phyloP scores from a whole-genome alignment of 345 rosid species.

The Isatis tinctoria region DNA sequence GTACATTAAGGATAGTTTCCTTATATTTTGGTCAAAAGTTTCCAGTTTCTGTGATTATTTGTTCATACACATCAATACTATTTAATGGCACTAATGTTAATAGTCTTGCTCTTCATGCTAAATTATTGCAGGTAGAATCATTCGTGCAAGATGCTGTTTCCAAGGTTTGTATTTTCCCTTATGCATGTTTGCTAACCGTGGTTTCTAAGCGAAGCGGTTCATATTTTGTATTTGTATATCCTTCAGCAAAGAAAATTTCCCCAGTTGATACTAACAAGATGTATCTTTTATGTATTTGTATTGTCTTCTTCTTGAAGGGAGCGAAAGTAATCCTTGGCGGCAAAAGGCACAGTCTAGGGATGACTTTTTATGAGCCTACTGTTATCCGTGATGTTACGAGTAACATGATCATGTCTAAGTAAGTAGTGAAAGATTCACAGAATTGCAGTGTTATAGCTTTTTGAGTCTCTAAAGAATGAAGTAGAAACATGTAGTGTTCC shows the following conservation, averaged over 20 bases:
- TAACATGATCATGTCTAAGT: conserved; percentile 81
- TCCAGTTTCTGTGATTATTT: conserved; percentile 4
- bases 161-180: conserved; percentile 52
- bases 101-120: conserved; percentile 21
- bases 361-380: conserved; percentile 94
- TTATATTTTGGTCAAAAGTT: background rate
- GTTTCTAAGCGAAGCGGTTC: background rate
- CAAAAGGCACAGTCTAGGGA: conserved; percentile 86
- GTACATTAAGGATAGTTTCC: conserved; percentile 35
- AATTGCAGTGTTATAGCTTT: background rate
- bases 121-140: conserved; percentile 67
- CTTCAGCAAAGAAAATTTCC: background rate
- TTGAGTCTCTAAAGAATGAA: background rate
- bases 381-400: conserved; percentile 58
- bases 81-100: background rate
- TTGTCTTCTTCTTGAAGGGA: conserved; percentile 53
- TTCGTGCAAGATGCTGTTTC: conserved; percentile 78
- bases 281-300: conserved; percentile 5
- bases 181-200: background rate
- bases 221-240: background rate
- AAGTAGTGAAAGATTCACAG: conserved; percentile 16
- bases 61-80: background rate
- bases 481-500: background rate
- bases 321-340: conserved; percentile 93
- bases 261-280: background rate